Conservation (phyloP, 1,284 basidiomycete genomes). For the Chalciporus piperatoides region DNA sequence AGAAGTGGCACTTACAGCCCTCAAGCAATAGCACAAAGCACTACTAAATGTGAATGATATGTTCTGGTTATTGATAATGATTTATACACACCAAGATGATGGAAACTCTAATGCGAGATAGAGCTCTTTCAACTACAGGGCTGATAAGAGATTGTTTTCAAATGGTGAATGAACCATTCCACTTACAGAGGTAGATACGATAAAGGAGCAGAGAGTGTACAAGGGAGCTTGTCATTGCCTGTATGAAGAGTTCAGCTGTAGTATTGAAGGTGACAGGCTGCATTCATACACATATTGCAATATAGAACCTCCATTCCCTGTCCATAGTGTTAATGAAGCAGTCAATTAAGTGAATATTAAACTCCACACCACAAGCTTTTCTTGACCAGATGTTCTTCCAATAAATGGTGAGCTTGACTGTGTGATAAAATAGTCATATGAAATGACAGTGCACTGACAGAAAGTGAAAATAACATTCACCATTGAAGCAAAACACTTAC, state of each 20-base stretch:
- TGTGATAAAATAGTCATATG: slow-evolving; percentile 15
- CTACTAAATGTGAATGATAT: slow-evolving; percentile 10
- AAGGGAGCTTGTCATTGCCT: slow-evolving; percentile 22
- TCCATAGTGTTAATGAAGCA: neutral
- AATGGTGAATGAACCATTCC: neutral
- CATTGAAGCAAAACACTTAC: slow-evolving; percentile 7
- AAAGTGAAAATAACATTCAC: neutral
- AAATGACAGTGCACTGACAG: slow-evolving; percentile 14
- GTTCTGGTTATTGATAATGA: neutral
- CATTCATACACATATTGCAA: slow-evolving; percentile 16
- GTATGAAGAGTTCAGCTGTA: slow-evolving; percentile 9
- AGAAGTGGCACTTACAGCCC: slow-evolving; percentile 13
- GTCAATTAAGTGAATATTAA: neutral
- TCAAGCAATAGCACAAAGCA: slow-evolving; percentile 20
- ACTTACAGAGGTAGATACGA: slow-evolving; percentile 26
- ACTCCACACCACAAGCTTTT: slow-evolving; percentile 14
- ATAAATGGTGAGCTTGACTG: neutral
- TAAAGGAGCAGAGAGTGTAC: slow-evolving; percentile 25
- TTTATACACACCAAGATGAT: slow-evolving; percentile 19
- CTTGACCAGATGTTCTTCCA: neutral
- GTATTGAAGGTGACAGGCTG: neutral
- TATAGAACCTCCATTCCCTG: slow-evolving; percentile 12
- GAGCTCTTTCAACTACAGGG: slow-evolving; percentile 11
- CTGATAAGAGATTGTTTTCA: neutral
- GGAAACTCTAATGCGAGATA: slow-evolving; percentile 1